Percentiles rank a stretch among this genome's conserved stretches.
Evolutionary conservation across 495 filamentous ascomycete species (phyloP).

Genomic region (Durotheca rogersii): DNA sequence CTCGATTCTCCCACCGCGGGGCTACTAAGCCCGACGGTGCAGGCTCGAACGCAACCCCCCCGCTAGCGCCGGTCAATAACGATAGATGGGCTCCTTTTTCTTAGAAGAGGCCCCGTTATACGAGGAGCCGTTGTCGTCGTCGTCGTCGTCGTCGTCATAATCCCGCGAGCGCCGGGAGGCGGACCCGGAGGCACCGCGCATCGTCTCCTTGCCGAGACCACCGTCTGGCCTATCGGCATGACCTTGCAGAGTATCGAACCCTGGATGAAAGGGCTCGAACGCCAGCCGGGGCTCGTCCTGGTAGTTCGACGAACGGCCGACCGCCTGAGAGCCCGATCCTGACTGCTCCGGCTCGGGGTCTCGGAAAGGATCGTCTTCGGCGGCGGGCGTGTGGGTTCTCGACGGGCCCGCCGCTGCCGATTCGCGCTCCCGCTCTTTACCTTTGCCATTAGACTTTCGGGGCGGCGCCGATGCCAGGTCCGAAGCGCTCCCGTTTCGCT

Average conservation of each 20-base stretch:
- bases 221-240: slow-evolving; percentile 41
- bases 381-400: slow-evolving; percentile 36
- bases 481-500: slow-evolving; percentile 20
- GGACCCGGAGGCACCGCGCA: slow-evolving; percentile 33
- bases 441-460: slow-evolving; percentile 43
- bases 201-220: slow-evolving; percentile 36
- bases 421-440: slow-evolving; percentile 41
- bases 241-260: slow-evolving; percentile 43
- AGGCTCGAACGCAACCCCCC: too few relatives aligned
- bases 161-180: slow-evolving; percentile 9
- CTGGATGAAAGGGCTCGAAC: slow-evolving; percentile 56
- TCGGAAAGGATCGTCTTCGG: slow-evolving; percentile 50
- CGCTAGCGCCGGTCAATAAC: slow-evolving; percentile 33
- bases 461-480: slow-evolving; percentile 25
- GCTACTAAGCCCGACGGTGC: background rate
- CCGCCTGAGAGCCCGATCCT: slow-evolving; percentile 24
- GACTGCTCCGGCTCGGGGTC: slow-evolving; percentile 40
- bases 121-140: slow-evolving; percentile 13
- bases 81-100: slow-evolving; percentile 39
- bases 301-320: slow-evolving; percentile 23
- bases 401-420: slow-evolving; percentile 39
- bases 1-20: background rate
- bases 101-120: slow-evolving; percentile 29
- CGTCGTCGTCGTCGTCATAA: slow-evolving; percentile 12
- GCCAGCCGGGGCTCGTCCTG: slow-evolving; percentile 34